Conservation (phyloP, 345 rosid genomes). For the Melaleuca quinquenervia region DNA sequence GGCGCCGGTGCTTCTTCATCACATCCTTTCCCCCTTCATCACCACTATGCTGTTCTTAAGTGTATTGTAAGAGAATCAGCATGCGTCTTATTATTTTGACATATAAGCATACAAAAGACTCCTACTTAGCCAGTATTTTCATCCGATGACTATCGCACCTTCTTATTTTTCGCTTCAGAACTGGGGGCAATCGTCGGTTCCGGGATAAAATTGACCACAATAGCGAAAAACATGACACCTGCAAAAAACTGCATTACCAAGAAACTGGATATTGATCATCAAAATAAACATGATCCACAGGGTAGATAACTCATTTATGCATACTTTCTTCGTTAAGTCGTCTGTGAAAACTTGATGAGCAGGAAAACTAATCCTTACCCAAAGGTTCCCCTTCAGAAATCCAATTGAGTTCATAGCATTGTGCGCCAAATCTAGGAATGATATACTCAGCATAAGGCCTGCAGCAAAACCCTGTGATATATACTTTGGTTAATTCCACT, state of each 20-base stretch:
- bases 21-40: conserved; percentile 77
- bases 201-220: conserved; percentile 80
- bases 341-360: neutral
- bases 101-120: neutral
- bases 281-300: conserved; percentile 1
- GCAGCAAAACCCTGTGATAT: conserved; percentile 91
- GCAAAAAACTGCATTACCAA: conserved; percentile 65
- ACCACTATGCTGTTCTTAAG: conserved; percentile 45
- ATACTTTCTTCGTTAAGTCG: neutral
- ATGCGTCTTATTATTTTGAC: neutral
- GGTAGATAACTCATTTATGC: neutral
- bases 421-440: conserved; percentile 94
- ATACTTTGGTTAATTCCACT: neutral
- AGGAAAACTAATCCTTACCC: conserved; percentile 48
- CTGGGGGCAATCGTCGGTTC: conserved; percentile 61
- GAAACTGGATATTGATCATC: conserved; percentile 13
- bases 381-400: conserved; percentile 86
- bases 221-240: conserved; percentile 83
- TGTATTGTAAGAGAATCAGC: neutral
- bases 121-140: neutral
- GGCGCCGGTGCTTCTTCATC: conserved; percentile 81
- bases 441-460: conserved; percentile 95
- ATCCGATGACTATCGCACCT: conserved; percentile 27
- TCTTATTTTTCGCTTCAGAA: conserved; percentile 55
- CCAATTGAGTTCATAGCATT: conserved; percentile 96